Evolutionary conservation across 2,329 filamentous ascomycete genomes (phyloP), one percentile per base, ranked within the genome.

Genomic region (Aspergillus sp.): DNA sequence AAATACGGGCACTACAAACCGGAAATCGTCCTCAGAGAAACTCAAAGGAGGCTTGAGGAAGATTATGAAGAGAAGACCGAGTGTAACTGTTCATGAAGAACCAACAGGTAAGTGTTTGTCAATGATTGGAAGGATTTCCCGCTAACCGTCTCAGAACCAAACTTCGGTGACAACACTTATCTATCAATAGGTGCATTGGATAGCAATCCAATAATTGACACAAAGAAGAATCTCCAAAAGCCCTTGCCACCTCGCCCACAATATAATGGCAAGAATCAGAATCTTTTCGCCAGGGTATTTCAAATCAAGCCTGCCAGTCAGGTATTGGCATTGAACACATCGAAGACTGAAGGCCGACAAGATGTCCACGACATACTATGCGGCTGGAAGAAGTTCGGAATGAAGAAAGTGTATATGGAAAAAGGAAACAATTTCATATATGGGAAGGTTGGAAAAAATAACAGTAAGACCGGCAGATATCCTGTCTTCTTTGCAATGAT

Each of bases 251-350:
- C 45, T 28, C 41, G 53, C 48, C 37, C 53, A 36, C 26, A 51
- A 13, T 7, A 54, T 45, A 8, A 33, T 44, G 30, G 56, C 40
- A 45, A 56, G 36, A 84, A 82, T 60, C 83, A 89, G 59, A 95
- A 86, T 54, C 96, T 91, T 90, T 79, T 97, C 42, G 85, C 88
- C 28, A 86, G 88, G 11, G 81, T 97, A 37, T 88, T 97, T 71
- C 82, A 89, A 43, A 85, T 96, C 60, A 95, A 93, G 63, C 91
- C 91, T 1, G 87, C 85, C 0, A 84, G 75, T 11, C 81, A 81
- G 50, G 77, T 87, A 27, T 67, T 96, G 11, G 93, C 89, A 62
- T 83, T 96, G 62, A 77, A 76, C 4, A 76, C 89, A 26, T 81
- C 85, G 5, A 85, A 85, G 54, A 76, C 77, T n/a, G 79, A 82